Conservation (phyloP, 2,329 filamentous ascomycete genomes). For the Fusarium keratoplasticum region DNA sequence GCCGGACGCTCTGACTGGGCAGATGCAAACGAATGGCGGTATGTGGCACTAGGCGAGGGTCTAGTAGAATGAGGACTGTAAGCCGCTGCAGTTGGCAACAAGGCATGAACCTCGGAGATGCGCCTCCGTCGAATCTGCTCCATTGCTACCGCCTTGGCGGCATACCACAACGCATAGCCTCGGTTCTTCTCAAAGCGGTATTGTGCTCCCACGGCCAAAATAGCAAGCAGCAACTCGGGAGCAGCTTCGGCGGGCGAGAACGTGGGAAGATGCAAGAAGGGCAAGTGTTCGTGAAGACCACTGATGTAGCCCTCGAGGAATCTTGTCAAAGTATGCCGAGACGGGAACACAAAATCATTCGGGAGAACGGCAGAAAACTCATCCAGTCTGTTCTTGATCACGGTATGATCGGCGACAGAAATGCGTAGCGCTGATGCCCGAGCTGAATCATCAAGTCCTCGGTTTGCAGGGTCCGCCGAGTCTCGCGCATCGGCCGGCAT, state of each 20-base stretch:
- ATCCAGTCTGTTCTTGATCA: slow-evolving; percentile 69
- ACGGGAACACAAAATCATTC: slow-evolving; percentile 74
- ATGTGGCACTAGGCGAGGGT: slow-evolving; percentile 67
- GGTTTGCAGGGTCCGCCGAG: slow-evolving; percentile 35
- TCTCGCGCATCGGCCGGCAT: slow-evolving; percentile 66
- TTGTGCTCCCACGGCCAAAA: slow-evolving; percentile 75
- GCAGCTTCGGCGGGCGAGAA: slow-evolving; percentile 72
- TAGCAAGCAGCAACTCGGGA: slow-evolving; percentile 74
- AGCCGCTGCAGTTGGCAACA: slow-evolving; percentile 67
- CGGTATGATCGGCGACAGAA: slow-evolving; percentile 64
- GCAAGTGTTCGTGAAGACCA: slow-evolving; percentile 70
- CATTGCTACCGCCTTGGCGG: slow-evolving; percentile 66
- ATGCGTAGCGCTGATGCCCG: slow-evolving; percentile 58
- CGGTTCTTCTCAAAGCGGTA: slow-evolving; percentile 72
- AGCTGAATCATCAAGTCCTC: slow-evolving; percentile 47
- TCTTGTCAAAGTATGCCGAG: slow-evolving; percentile 74
- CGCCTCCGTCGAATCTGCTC: slow-evolving; percentile 70
- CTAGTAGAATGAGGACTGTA: slow-evolving; percentile 71
- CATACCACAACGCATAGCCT: slow-evolving; percentile 71
- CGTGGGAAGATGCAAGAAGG: slow-evolving; percentile 75
- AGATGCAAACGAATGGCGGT: slow-evolving; percentile 69
- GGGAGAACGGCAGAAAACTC: slow-evolving; percentile 72
- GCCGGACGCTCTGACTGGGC: slow-evolving; percentile 67
- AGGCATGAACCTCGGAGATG: slow-evolving; percentile 67
- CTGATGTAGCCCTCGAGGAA: slow-evolving; percentile 78